Conservation (phyloP, 805 yeast genomes). For the Kluyveromyces siamensis region DNA sequence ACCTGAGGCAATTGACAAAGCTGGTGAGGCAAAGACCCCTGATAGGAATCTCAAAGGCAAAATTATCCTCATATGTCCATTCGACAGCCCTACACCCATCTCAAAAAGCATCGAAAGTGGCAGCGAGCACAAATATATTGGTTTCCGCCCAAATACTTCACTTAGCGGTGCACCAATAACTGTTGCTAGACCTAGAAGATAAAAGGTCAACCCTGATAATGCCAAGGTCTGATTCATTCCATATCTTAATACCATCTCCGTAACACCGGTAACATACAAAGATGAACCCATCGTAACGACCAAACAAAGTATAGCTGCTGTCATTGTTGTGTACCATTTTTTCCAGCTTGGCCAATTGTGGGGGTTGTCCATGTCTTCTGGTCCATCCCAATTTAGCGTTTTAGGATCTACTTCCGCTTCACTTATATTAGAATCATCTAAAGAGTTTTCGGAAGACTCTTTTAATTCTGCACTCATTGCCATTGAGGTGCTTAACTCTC, state of each 20-base stretch:
- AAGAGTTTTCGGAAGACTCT: neutral
- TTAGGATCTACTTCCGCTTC: slow-evolving; percentile 28
- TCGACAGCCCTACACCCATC: slow-evolving; percentile 63
- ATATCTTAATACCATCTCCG: slow-evolving; percentile 40
- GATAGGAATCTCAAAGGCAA: slow-evolving; percentile 65
- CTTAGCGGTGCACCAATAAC: slow-evolving; percentile 65
- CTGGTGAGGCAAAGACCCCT: slow-evolving; percentile 73
- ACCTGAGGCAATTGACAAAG: slow-evolving; percentile 79
- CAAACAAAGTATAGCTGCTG: slow-evolving; percentile 54
- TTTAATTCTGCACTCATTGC: neutral
- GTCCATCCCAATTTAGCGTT: slow-evolving; percentile 50
- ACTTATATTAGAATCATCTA: neutral
- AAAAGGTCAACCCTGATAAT: slow-evolving; percentile 60
- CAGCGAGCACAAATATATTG: slow-evolving; percentile 48
- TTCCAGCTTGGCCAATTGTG: slow-evolving; percentile 57
- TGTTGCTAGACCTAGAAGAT: slow-evolving; percentile 65
- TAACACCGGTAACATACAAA: slow-evolving; percentile 55
- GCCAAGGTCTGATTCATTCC: slow-evolving; percentile 52
- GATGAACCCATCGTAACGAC: slow-evolving; percentile 73
- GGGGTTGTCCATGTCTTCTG: slow-evolving; percentile 56
- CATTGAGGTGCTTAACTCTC: too few species aligned
- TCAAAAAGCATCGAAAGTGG: slow-evolving; percentile 63
- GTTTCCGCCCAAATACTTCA: slow-evolving; percentile 59
- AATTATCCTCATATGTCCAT: slow-evolving; percentile 46
- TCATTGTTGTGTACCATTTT: slow-evolving; percentile 59